Evolutionary conservation across 805 yeast genomes (phyloP).

Genomic region (Ascoidea tarda): DNA sequence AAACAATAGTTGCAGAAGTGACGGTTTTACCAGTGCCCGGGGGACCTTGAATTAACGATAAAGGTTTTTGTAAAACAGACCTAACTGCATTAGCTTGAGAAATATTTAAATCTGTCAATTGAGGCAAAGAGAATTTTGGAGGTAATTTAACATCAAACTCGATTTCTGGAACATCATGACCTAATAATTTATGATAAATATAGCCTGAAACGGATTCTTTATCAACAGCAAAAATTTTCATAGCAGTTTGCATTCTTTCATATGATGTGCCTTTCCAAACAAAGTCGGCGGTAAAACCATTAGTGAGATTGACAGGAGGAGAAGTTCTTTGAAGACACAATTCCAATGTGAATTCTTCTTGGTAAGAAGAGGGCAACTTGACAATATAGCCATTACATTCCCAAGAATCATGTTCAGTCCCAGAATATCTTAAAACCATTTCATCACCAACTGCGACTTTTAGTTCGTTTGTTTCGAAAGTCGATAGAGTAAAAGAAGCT

Average conservation of each 20-base stretch:
- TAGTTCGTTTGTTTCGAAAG: slow-evolving; percentile 48
- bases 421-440: slow-evolving; percentile 51
- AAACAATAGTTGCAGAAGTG: slow-evolving; percentile 78
- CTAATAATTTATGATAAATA: slow-evolving; percentile 65
- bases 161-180: slow-evolving; percentile 58
- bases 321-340: slow-evolving; percentile 27
- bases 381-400: slow-evolving; percentile 57
- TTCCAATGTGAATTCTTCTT: slow-evolving; percentile 63
- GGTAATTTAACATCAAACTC: slow-evolving; percentile 46
- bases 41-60: slow-evolving; percentile 84
- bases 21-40: slow-evolving; percentile 97
- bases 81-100: slow-evolving; percentile 74
- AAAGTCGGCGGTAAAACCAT: slow-evolving; percentile 71
- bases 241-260: slow-evolving; percentile 71
- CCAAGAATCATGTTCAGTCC: slow-evolving; percentile 50
- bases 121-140: slow-evolving; percentile 42
- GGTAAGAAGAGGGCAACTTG: slow-evolving; percentile 49
- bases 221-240: slow-evolving; percentile 56
- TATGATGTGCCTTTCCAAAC: slow-evolving; percentile 83
- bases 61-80: slow-evolving; percentile 52
- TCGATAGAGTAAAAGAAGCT: slow-evolving; percentile 56
- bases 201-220: slow-evolving; percentile 58
- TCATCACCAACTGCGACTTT: slow-evolving; percentile 80
- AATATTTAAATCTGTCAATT: slow-evolving; percentile 54
- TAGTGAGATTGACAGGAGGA: slow-evolving; percentile 39